Evolutionary conservation across 371 early-diverging fungal genomes (phyloP).

Genomic region (Actinomucor elegans): DNA sequence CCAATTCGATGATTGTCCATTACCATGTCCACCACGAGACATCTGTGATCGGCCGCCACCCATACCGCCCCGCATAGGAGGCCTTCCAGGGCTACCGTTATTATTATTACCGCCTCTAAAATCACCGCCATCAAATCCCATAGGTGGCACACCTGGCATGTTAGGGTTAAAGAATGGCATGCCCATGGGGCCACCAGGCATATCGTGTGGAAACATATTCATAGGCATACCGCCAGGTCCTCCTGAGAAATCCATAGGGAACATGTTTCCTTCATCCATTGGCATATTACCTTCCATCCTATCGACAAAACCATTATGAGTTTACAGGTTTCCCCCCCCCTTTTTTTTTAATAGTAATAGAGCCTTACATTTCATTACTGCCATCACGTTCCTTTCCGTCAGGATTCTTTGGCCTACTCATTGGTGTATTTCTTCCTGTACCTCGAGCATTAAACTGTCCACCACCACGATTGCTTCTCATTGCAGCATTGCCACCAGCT

Average conservation of each 20-base stretch:
- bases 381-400: slow-evolving; percentile 20
- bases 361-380: slow-evolving; percentile 7
- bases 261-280: slow-evolving; percentile 10
- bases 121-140: slow-evolving; percentile 22
- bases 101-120: slow-evolving; percentile 11
- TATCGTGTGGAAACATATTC: slow-evolving; percentile 24
- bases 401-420: slow-evolving; percentile 11
- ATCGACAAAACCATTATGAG: not conserved
- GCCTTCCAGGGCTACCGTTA: slow-evolving; percentile 1
- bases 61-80: slow-evolving; percentile 8
- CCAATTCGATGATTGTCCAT: not conserved
- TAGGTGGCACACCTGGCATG: slow-evolving; percentile 20
- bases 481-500: slow-evolving; percentile 3
- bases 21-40: slow-evolving; percentile 2
- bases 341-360: too few relatives aligned
- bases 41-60: not conserved
- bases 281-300: slow-evolving; percentile 15
- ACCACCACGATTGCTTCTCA: slow-evolving; percentile 8
- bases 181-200: slow-evolving; percentile 23
- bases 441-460: slow-evolving; percentile 12
- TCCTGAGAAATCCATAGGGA: slow-evolving; percentile 23
- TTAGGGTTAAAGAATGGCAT: slow-evolving; percentile 27
- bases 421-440: slow-evolving; percentile 15
- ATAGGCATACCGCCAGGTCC: slow-evolving; percentile 23
- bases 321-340: too few relatives aligned